Evolutionary conservation across 2,329 filamentous ascomycete species (phyloP).

Genomic region (Talaromyces rugulosus): DNA sequence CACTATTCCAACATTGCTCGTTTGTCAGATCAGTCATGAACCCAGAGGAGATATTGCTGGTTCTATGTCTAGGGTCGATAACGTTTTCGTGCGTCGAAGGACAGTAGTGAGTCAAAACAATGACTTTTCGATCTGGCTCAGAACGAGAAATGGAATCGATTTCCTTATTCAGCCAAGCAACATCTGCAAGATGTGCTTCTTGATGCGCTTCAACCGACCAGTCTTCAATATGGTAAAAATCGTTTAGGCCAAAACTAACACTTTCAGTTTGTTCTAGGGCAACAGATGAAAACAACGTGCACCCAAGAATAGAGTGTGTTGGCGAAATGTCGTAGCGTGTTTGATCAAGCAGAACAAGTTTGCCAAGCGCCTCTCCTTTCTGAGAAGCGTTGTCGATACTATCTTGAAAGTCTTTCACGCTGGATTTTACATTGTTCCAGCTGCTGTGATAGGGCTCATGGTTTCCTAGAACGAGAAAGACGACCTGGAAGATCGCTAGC

Average conservation of each 20-base stretch:
- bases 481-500: slow-evolving; percentile 40
- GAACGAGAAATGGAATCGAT: slow-evolving; percentile 23
- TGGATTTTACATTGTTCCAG: slow-evolving; percentile 22
- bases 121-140: slow-evolving; percentile 31
- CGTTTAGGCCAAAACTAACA: slow-evolving; percentile 46
- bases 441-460: slow-evolving; percentile 50
- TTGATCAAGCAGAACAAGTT: slow-evolving; percentile 40
- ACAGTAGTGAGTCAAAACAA: slow-evolving; percentile 39
- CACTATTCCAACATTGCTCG: slow-evolving; percentile 37
- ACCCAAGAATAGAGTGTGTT: slow-evolving; percentile 41
- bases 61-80: slow-evolving; percentile 27
- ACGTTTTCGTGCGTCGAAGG: slow-evolving; percentile 23
- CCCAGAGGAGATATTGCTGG: slow-evolving; percentile 30
- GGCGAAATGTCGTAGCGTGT: slow-evolving; percentile 35
- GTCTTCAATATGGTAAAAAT: slow-evolving; percentile 47
- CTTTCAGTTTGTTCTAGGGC: slow-evolving; percentile 30
- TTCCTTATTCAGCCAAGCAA: slow-evolving; percentile 38
- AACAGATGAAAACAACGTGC: slow-evolving; percentile 50
- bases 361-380: slow-evolving; percentile 18
- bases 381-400: slow-evolving; percentile 15
- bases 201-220: slow-evolving; percentile 32
- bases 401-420: slow-evolving; percentile 22
- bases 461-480: slow-evolving; percentile 55
- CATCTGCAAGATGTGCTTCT: slow-evolving; percentile 28
- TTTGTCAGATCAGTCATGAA: slow-evolving; percentile 41